A percentile compares a stretch with the other conserved stretches of the same genome.
Conservation (phyloP, 768 basidiomycete genomes). For the Calocybe gangraenosa region DNA sequence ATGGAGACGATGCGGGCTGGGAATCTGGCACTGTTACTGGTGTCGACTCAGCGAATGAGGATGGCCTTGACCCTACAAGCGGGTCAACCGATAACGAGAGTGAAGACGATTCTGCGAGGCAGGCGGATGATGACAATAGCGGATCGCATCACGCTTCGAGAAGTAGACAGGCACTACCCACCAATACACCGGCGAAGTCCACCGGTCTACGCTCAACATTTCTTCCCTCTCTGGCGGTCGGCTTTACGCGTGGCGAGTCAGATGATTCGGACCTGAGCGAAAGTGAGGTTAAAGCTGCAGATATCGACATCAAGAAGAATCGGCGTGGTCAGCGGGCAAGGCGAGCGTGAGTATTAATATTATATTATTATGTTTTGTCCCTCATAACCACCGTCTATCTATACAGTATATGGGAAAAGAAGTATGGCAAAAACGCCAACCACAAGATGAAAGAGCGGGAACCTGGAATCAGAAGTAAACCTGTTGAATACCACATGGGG, state of each 20-base stretch:
- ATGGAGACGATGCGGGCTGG: conserved; percentile 32
- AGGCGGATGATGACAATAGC: conserved; percentile 28
- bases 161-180: conserved; percentile 17
- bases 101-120: conserved; percentile 26
- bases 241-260: conserved; percentile 77
- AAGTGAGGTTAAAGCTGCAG: conserved; percentile 49
- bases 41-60: conserved; percentile 29
- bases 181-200: conserved; percentile 18
- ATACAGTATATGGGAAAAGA: conserved; percentile 95
- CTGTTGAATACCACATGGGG: neutral
- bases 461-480: conserved; percentile 4
- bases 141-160: conserved; percentile 15
- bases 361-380: neutral
- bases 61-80: conserved; percentile 29
- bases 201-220: conserved; percentile 53
- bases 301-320: conserved; percentile 68
- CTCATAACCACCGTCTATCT: conserved; percentile 4
- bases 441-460: conserved; percentile 70
- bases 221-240: conserved; percentile 84
- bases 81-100: conserved; percentile 30
- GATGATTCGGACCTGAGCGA: conserved; percentile 77
- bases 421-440: conserved; percentile 87
- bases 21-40: conserved; percentile 40
- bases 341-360: conserved; percentile 66
- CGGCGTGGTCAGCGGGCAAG: conserved; percentile 92